Conservation (phyloP, 2,329 filamentous ascomycete genomes). For the Rutstroemia sp. region DNA sequence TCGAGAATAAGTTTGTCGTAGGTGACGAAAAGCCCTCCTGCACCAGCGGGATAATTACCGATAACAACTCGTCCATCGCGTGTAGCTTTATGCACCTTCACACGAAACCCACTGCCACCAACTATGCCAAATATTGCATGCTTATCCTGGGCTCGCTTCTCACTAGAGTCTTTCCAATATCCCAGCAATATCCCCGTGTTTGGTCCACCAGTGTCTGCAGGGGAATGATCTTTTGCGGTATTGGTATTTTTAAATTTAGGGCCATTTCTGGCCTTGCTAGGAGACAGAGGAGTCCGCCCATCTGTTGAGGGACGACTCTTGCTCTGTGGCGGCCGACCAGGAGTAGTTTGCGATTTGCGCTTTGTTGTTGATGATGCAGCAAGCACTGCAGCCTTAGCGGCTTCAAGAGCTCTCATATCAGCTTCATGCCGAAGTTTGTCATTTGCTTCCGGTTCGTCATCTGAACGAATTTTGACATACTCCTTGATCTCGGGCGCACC, state of each 20-base stretch:
- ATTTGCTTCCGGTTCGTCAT: slow-evolving; percentile 22
- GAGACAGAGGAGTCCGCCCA: no score
- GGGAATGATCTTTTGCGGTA: neutral
- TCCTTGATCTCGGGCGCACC: slow-evolving; percentile 54
- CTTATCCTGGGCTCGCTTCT: slow-evolving; percentile 40
- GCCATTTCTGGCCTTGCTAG: neutral
- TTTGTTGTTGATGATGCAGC: no score
- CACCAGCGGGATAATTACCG: slow-evolving; percentile 53
- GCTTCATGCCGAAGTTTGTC: slow-evolving; percentile 18
- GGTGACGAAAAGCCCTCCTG: slow-evolving; percentile 54
- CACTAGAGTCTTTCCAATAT: slow-evolving; percentile 49
- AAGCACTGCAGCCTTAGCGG: slow-evolving; percentile 21
- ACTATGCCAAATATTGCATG: slow-evolving; percentile 58
- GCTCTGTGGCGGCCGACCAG: no score
- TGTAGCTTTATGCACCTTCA: slow-evolving; percentile 53
- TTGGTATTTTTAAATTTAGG: neutral
- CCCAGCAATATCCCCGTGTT: slow-evolving; percentile 39
- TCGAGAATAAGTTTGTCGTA: slow-evolving; percentile 56
- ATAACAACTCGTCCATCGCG: slow-evolving; percentile 50
- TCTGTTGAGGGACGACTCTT: no score
- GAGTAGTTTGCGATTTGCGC: no score
- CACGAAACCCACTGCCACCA: slow-evolving; percentile 56
- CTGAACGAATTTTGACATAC: slow-evolving; percentile 49
- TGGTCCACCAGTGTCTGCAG: slow-evolving; percentile 16
- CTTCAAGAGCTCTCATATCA: slow-evolving; percentile 19